Base-by-base conservation (phyloP, 73 alveolate species). In the Paramecium sonneborni region DNA sequence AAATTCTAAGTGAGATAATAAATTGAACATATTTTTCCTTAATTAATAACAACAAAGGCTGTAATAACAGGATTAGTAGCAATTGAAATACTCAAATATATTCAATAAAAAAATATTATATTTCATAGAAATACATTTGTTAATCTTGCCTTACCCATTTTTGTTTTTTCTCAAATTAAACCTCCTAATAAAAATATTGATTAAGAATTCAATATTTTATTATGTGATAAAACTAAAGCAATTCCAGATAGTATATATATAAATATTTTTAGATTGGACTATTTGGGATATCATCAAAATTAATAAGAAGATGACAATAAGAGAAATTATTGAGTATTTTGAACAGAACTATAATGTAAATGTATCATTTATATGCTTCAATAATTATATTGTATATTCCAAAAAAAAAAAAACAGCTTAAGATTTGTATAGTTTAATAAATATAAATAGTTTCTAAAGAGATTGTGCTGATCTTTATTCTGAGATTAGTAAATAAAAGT, bases 1-100 rank as follows among this genome's bases (percentile, higher is more conserved):
- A 26, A 39, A 41, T 35, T 35, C 58, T 11, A 76, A 89, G 96
- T 93, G 24, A 93, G 88, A 89, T 70, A 88, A 93, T 88, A 90
- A 20, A 95, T 95, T 28, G 96, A 99, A 24, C 98, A 98, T 96
- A 98, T 98, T 85, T 97, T 98, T 76, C 99, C 99, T 18, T 99
- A 99, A 43, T 97, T 98, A 34, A 99, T 99, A 46, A 98, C 99
- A 44, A 98, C 99, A 20, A 98, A 99, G 44, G 99, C 99, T 38
- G 95, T 98, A 96, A 95, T 97, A 84, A 96, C 99, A 15, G 99
- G 99, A 14, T 85, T 95, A 68, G 99, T 96, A 11, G 86, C 96
- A 24, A 90, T 87, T 68, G 97, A 94, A 67, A 76, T 95, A 92
- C 85, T 85, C 92, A 96, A 95, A 85, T 57, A 74, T 56, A 92